Evolutionary conservation across 2,329 filamentous ascomycete genomes (phyloP).

Genomic region (Septoria linicola): DNA sequence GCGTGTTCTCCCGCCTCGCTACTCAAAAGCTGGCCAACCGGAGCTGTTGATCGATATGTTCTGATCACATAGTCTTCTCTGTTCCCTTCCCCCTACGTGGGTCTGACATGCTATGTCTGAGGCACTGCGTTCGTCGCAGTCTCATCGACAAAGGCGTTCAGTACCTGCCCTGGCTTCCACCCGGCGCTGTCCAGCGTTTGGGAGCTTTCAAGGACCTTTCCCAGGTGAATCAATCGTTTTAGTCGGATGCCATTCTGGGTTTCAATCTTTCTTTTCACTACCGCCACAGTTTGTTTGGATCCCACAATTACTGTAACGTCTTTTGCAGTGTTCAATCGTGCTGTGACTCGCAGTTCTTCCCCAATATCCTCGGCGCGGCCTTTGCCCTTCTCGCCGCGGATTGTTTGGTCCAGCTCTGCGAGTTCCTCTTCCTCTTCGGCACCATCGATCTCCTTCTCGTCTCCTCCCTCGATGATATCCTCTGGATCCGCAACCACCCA

Average conservation of each 20-base stretch:
- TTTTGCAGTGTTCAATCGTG: slow-evolving; percentile 39
- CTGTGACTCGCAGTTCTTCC: slow-evolving; percentile 35
- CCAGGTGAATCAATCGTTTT: slow-evolving; percentile 75
- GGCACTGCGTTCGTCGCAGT: background rate
- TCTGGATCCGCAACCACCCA: slow-evolving; percentile 49
- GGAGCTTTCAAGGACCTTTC: slow-evolving; percentile 72
- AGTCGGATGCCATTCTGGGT: slow-evolving; percentile 62
- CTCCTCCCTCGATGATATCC: slow-evolving; percentile 40
- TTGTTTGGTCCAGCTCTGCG: background rate
- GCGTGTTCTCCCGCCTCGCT: background rate
- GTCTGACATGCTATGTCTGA: slow-evolving; percentile 7
- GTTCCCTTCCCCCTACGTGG: too few species aligned
- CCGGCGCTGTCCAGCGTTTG: slow-evolving; percentile 66
- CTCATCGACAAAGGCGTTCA: slow-evolving; percentile 67
- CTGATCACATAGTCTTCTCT: background rate
- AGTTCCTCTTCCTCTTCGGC: slow-evolving; percentile 23
- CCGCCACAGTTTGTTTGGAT: slow-evolving; percentile 58
- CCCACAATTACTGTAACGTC: slow-evolving; percentile 41
- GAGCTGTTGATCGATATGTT: background rate
- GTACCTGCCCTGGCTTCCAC: slow-evolving; percentile 71
- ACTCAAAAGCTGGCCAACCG: background rate
- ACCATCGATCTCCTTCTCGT: slow-evolving; percentile 31
- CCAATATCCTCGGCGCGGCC: slow-evolving; percentile 37
- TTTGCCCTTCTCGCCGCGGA: slow-evolving; percentile 33
- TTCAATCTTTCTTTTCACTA: slow-evolving; percentile 61